A percentile compares a stretch with the other conserved stretches of the same genome.
Evolutionary conservation across 257 asterid genomes (phyloP).

Genomic region (Ocimum tenuiflorum): DNA sequence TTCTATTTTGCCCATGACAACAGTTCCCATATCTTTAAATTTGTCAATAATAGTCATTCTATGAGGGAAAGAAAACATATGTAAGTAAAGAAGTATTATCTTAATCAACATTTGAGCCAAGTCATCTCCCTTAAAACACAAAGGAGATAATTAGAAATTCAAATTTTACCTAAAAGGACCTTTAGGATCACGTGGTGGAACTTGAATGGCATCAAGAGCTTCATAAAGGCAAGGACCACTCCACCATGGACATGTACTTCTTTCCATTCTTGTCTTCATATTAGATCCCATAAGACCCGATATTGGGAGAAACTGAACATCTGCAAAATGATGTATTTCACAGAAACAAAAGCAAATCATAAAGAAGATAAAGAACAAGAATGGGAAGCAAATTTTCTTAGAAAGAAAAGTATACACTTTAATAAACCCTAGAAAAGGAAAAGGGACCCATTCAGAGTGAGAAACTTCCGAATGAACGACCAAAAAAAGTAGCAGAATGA

Average conservation of each 20-base stretch:
- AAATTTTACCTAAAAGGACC: conserved; percentile 73
- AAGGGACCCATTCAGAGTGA: neutral
- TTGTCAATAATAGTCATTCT: conserved; percentile 88
- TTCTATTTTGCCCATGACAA: conserved; percentile 94
- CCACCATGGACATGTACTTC: conserved; percentile 74
- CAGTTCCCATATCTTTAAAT: conserved; percentile 95
- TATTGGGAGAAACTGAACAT: conserved; percentile 85
- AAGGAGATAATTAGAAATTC: neutral
- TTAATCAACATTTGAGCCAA: neutral
- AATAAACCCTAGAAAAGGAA: neutral
- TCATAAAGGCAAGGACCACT: conserved; percentile 85
- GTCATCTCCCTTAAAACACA: neutral
- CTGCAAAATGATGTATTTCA: conserved; percentile 32
- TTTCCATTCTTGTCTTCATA: conserved; percentile 60
- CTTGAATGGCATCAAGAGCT: conserved; percentile 76
- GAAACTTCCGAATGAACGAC: neutral
- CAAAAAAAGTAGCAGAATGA: no score
- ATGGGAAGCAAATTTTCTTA: neutral
- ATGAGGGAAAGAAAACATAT: conserved; percentile 3
- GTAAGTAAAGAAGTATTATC: neutral
- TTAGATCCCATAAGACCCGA: conserved; percentile 83
- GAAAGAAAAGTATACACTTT: neutral
- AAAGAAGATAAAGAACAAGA: neutral
- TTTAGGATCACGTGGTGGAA: conserved; percentile 75
- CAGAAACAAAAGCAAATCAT: neutral